Conservation (phyloP, 495 filamentous ascomycete genomes). For the Aspergillus indologenus region DNA sequence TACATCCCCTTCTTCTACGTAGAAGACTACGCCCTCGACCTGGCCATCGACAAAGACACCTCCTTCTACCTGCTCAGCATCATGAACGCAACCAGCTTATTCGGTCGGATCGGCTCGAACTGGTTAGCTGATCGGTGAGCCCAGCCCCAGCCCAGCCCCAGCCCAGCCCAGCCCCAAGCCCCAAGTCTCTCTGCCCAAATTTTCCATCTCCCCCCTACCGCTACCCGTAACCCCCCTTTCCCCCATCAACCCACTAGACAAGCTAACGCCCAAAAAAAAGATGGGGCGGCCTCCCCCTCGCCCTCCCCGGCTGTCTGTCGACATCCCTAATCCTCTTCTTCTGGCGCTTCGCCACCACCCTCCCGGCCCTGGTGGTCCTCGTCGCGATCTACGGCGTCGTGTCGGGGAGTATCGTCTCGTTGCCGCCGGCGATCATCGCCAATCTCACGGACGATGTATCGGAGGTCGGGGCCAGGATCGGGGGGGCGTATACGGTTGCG, state of each 20-base stretch:
- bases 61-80: slow-evolving; percentile 43
- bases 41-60: slow-evolving; percentile 15
- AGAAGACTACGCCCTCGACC: slow-evolving; percentile 16
- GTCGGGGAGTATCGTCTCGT: slow-evolving; percentile 29
- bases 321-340: not conserved
- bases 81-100: slow-evolving; percentile 33
- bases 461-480: slow-evolving; percentile 35
- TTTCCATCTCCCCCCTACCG: too few relatives aligned
- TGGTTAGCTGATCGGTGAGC: not conserved
- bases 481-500: slow-evolving; percentile 28
- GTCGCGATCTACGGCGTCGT: slow-evolving; percentile 39
- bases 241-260: too few relatives aligned
- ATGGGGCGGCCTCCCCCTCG: not conserved
- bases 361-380: slow-evolving; percentile 31
- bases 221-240: not conserved
- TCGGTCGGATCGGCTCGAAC: not conserved
- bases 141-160: too few relatives aligned
- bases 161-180: too few relatives aligned
- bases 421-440: slow-evolving; percentile 16
- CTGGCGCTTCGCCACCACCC: slow-evolving; percentile 17
- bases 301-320: slow-evolving; percentile 33
- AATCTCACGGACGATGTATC: slow-evolving; percentile 17
- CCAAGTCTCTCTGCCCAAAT: too few relatives aligned
- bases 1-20: slow-evolving; percentile 45
- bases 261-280: not conserved